phyloP scores from a whole-genome alignment of 2,329 filamentous ascomycete species.

The Cladosporium sp. region DNA sequence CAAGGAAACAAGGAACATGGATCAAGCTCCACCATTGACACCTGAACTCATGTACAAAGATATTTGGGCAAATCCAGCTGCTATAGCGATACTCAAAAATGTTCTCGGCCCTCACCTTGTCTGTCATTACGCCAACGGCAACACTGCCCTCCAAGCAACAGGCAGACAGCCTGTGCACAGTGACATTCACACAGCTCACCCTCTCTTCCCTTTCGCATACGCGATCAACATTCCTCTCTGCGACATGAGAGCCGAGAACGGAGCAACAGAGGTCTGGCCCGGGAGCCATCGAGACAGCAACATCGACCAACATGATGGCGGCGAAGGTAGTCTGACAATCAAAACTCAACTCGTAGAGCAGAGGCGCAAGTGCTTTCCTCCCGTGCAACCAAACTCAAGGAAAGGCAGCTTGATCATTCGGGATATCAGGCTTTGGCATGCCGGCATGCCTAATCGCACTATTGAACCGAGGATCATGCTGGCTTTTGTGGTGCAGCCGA shows the following conservation, averaged over 20 bases:
- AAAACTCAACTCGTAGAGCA: slow-evolving; percentile 21
- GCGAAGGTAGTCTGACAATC: slow-evolving; percentile 50
- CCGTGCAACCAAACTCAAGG: slow-evolving; percentile 48
- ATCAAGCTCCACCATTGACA: slow-evolving; percentile 37
- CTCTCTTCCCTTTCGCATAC: slow-evolving; percentile 51
- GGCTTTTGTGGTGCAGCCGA: slow-evolving; percentile 49
- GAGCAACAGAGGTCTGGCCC: slow-evolving; percentile 58
- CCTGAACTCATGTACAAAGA: slow-evolving; percentile 42
- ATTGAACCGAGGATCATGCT: slow-evolving; percentile 31
- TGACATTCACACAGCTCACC: slow-evolving; percentile 57
- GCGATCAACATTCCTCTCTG: slow-evolving; percentile 53
- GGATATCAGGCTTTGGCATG: slow-evolving; percentile 61
- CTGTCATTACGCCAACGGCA: slow-evolving; percentile 56
- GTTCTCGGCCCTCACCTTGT: slow-evolving; percentile 17
- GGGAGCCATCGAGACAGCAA: slow-evolving; percentile 45
- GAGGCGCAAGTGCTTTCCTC: slow-evolving; percentile 36
- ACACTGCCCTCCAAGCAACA: slow-evolving; percentile 48
- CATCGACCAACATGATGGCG: slow-evolving; percentile 45
- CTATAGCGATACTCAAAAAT: background rate
- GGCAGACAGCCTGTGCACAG: slow-evolving; percentile 54
- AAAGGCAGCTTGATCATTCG: slow-evolving; percentile 56
- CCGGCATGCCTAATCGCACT: slow-evolving; percentile 57
- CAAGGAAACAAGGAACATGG: slow-evolving; percentile 32
- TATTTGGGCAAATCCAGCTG: slow-evolving; percentile 40
- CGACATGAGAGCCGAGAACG: slow-evolving; percentile 49